Conservation (phyloP, 1,284 basidiomycete genomes). For the Coniophora puteana region DNA sequence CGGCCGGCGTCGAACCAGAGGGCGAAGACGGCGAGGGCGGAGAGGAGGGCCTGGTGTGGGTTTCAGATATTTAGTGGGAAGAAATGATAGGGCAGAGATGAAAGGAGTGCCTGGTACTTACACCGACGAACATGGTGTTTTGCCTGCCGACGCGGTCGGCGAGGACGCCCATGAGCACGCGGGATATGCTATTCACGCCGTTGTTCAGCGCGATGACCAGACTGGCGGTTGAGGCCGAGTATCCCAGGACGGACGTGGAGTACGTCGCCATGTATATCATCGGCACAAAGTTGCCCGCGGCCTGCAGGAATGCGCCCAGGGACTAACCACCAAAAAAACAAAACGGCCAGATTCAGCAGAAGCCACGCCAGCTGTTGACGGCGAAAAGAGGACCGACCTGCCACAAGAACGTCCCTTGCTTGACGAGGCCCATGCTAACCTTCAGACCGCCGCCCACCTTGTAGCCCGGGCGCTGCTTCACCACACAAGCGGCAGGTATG, state of each 20-base stretch:
- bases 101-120: constrained; percentile 20
- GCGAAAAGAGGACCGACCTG: constrained; percentile 32
- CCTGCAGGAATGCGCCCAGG: constrained; percentile 39
- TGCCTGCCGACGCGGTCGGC: constrained; percentile 42
- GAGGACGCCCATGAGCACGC: constrained; percentile 38
- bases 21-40: constrained; percentile 37
- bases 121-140: constrained; percentile 40
- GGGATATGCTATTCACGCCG: constrained; percentile 40
- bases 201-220: constrained; percentile 39
- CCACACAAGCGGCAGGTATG: constrained; percentile 33
- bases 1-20: constrained; percentile 38
- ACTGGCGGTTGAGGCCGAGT: constrained; percentile 35
- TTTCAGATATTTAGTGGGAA: neutral
- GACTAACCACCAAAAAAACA: constrained; percentile 24
- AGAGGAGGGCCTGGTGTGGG: constrained; percentile 32
- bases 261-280: constrained; percentile 42
- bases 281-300: constrained; percentile 42
- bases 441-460: constrained; percentile 20
- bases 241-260: constrained; percentile 35
- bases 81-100: constrained; percentile 4
- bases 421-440: constrained; percentile 33
- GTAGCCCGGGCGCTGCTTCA: constrained; percentile 26
- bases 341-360: neutral
- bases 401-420: constrained; percentile 38
- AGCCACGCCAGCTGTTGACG: too few species aligned